Evolutionary conservation across 257 asterid species (phyloP).

Genomic region (Jacaranda mimosifolia): DNA sequence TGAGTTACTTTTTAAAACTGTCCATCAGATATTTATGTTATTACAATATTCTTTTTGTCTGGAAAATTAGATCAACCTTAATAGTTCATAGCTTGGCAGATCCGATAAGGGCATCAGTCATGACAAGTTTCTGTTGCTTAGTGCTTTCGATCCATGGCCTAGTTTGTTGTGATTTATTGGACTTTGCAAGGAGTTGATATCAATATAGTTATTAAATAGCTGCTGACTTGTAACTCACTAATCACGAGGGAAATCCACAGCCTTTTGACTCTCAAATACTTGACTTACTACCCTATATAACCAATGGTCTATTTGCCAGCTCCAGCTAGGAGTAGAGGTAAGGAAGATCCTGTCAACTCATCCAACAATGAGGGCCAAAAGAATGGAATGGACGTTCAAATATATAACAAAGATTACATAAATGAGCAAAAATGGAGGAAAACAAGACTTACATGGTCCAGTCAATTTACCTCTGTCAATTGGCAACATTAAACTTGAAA

Average conservation of each 20-base stretch:
- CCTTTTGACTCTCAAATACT: background rate
- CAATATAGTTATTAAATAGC: background rate
- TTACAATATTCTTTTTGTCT: background rate
- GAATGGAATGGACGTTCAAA: background rate
- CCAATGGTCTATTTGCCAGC: conserved; percentile 8
- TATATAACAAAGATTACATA: background rate
- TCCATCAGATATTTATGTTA: background rate
- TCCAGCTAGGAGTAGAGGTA: conserved; percentile 4
- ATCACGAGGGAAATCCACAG: conserved; percentile 5
- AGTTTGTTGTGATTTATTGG: conserved; percentile 27
- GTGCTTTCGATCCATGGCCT: background rate
- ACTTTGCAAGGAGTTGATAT: background rate
- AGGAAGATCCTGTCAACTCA: background rate
- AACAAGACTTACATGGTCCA: background rate
- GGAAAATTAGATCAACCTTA: conserved; percentile 20
- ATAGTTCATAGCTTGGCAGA: conserved; percentile 15
- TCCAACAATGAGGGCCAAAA: conserved; percentile 16
- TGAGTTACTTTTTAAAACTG: background rate
- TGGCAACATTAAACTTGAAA: background rate
- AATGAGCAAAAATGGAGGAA: background rate
- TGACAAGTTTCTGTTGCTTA: background rate
- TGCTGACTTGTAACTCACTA: conserved; percentile 1
- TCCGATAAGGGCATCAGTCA: conserved; percentile 1
- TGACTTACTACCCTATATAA: conserved; percentile 10
- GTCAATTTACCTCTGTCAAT: background rate